These are phyloP conservation scores for Limonium bicolor DNA, from an alignment of 148 eudicot genomes.

Conservation along the genomic window DNA sequence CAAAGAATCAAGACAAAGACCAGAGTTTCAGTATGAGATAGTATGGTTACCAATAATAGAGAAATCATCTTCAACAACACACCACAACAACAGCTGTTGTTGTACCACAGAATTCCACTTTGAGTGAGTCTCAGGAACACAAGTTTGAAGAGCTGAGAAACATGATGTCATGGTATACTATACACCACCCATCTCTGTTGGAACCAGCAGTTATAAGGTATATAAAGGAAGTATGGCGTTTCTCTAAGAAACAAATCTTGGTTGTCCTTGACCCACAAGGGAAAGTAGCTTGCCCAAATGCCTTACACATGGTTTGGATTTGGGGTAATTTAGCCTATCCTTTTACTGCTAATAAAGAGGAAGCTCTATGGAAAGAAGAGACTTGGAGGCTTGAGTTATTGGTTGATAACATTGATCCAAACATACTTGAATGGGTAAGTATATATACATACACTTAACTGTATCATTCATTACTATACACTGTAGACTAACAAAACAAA, in stretches of 20 bases:
- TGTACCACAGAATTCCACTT: too few species aligned
- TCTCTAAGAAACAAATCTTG: constrained; percentile 41
- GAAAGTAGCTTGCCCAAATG: constrained; percentile 51
- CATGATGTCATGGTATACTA: constrained; percentile 67
- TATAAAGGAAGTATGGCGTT: constrained; percentile 73
- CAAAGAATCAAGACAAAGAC: constrained; percentile 26
- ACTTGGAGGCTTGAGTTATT: constrained; percentile 67
- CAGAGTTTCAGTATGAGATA: constrained; percentile 41
- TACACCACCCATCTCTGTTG: constrained; percentile 51
- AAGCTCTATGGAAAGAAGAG: constrained; percentile 57
- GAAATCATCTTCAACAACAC: constrained; percentile 34
- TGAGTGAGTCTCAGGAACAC: constrained; percentile 24
- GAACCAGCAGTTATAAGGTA: constrained; percentile 61
- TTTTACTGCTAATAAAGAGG: constrained; percentile 44
- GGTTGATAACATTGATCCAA: constrained; percentile 41
- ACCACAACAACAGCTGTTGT: too few species aligned
- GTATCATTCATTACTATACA: neutral
- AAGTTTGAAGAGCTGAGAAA: constrained; percentile 36
- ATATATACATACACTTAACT: neutral
- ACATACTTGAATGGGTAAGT: constrained; percentile 41
- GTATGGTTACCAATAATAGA: constrained; percentile 86
- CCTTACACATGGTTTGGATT: constrained; percentile 72
- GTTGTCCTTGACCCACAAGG: constrained; percentile 81
- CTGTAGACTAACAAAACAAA: too few species aligned
- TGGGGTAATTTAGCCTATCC: constrained; percentile 79